Percentiles rank a stretch among this genome's conserved stretches.
Conservation (phyloP, 257 asterid genomes). For the Nicotiana undulata region DNA sequence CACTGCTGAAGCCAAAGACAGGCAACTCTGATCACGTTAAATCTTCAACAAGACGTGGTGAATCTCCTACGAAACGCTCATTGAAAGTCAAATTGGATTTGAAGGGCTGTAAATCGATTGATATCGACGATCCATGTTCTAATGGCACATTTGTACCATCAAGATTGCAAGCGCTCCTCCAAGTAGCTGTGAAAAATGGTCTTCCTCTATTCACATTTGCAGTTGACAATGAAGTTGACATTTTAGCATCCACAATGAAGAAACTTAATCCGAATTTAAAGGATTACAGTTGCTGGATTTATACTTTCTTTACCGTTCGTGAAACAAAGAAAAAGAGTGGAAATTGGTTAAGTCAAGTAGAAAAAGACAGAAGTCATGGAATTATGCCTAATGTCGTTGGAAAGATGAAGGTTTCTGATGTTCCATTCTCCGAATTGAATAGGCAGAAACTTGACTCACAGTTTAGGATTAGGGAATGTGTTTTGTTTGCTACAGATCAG, state of each 20-base stretch:
- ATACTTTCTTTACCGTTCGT: slow-evolving; percentile 49
- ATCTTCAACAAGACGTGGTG: slow-evolving; percentile 21
- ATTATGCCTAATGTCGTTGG: slow-evolving; percentile 52
- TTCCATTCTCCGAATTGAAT: slow-evolving; percentile 17
- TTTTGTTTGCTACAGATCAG: slow-evolving; percentile 34
- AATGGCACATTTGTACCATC: slow-evolving; percentile 26
- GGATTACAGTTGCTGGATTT: slow-evolving; percentile 36
- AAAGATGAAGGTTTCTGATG: slow-evolving; percentile 63
- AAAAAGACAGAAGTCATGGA: slow-evolving; percentile 34
- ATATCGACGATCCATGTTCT: slow-evolving; percentile 22
- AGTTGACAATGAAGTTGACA: slow-evolving; percentile 49
- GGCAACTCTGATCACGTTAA: slow-evolving; percentile 27
- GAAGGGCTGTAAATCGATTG: slow-evolving; percentile 28
- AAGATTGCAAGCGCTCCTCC: slow-evolving; percentile 59
- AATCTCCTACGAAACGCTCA: slow-evolving; percentile 26
- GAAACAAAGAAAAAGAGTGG: slow-evolving; percentile 50
- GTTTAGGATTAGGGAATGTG: slow-evolving; percentile 47
- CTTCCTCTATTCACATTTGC: slow-evolving; percentile 74
- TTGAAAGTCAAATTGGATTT: slow-evolving; percentile 32
- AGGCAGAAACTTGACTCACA: slow-evolving; percentile 4
- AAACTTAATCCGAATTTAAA: slow-evolving; percentile 5
- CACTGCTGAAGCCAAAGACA: slow-evolving; percentile 54
- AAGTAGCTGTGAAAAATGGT: slow-evolving; percentile 61
- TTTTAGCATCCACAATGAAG: slow-evolving; percentile 63
- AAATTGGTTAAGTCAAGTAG: slow-evolving; percentile 44